Base-by-base conservation (phyloP, 192 early-diverging fungal genomes). In the Physocladia obscura region DNA sequence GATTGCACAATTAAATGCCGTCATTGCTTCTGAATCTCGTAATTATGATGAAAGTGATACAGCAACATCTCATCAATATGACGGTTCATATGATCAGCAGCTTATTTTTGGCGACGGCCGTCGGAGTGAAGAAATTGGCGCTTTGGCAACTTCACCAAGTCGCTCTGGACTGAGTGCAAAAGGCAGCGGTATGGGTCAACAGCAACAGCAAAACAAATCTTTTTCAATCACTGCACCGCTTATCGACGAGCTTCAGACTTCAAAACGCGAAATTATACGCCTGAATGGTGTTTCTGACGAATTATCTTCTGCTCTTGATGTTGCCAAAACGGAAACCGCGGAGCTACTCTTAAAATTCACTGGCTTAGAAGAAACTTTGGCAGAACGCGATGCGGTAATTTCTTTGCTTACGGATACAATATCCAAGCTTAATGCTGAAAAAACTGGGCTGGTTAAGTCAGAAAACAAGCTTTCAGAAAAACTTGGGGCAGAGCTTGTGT, bases 201-300 rank as follows among this genome's bases (percentile, higher is more conserved):
- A n/a, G n/a, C n/a, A n/a, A n/a, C n/a, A n/a, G n/a, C n/a, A n/a
- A n/a, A n/a, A n/a, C n/a, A n/a, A n/a, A n/a, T n/a, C n/a, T n/a
- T n/a, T n/a, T n/a, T n/a, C n/a, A n/a, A 22, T 6, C 3, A 24
- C 57, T 24, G 63, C 31, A 31, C 22, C 29, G n/a, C 19, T 13
- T 4, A n/a, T 26, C 4, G 64, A 64, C 5, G 73, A 76, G n/a
- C 44, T 67, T 4, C 34, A 63, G 37, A 29, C 27, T 37, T 70
- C 62, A 22, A 50, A 62, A 56, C 11, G 37, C 19, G 70, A 73
- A 67, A 47, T 44, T 57, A 56, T 73, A 22, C 40, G 52, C 4
- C 55, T 73, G 3, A 67, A 64, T 15, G 47, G 49, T 56, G 55
- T 70, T 21, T 5, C 55, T 4, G 65, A 63, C 22, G 71, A 73